Conservation (phyloP, 2,329 filamentous ascomycete species). For the Sarocladiaceae sp. region DNA sequence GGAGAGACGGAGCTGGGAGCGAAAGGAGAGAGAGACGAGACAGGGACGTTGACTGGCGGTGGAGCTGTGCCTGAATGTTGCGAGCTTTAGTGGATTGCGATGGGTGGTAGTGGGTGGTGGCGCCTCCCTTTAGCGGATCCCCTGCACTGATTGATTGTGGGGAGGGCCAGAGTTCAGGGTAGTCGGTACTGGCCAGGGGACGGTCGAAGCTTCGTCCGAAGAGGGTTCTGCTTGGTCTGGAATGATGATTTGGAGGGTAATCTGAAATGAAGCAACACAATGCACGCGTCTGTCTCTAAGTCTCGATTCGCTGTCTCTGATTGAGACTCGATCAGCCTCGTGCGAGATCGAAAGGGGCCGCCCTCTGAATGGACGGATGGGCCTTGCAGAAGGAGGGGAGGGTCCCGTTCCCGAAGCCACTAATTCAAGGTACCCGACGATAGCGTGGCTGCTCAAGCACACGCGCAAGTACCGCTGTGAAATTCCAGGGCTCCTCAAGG, state of each 20-base stretch:
- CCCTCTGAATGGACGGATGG: too few species aligned
- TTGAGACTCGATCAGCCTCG: too few species aligned
- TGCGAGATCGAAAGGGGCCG: too few species aligned
- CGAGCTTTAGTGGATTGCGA: background rate
- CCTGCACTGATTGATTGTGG: conserved; percentile 5
- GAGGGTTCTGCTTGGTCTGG: too few species aligned
- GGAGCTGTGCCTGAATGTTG: conserved; percentile 5
- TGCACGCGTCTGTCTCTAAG: background rate
- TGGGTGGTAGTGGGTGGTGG: conserved; percentile 2
- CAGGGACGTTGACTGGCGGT: background rate
- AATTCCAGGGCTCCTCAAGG: background rate
- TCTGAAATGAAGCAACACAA: background rate
- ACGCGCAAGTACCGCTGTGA: background rate
- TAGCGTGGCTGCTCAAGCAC: background rate
- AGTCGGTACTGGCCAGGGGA: background rate
- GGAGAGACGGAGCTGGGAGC: background rate
- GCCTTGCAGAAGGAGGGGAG: too few species aligned
- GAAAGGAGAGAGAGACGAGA: background rate
- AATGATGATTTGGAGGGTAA: background rate
- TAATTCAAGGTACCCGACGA: conserved; percentile 8
- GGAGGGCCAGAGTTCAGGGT: background rate
- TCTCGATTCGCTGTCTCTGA: background rate
- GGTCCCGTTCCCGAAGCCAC: conserved; percentile 8
- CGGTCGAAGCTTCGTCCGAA: background rate
- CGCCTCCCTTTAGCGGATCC: conserved; percentile 6